These are phyloP conservation scores for Rhododendron molle DNA, from an alignment of 148 eudicot genomes.

Conservation along the genomic window DNA sequence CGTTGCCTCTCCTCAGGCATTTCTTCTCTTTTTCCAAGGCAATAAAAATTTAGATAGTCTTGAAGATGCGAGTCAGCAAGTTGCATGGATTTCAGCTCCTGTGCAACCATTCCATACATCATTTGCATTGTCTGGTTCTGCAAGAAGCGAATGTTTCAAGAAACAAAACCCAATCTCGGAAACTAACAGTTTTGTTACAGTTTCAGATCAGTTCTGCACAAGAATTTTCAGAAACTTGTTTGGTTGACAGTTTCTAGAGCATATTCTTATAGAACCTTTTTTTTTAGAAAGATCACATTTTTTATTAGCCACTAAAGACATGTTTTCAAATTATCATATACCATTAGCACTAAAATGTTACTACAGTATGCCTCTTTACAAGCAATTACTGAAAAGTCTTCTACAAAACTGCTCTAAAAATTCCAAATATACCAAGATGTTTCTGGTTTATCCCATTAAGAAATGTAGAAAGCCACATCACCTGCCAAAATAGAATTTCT, in stretches of 20 bases:
- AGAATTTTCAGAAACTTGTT: not conserved
- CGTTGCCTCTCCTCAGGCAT: constrained; percentile 32
- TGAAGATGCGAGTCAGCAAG: constrained; percentile 54
- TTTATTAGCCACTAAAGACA: not conserved
- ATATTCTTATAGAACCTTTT: not conserved
- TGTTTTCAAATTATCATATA: not conserved
- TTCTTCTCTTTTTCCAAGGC: constrained; percentile 87
- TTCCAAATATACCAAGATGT: not conserved
- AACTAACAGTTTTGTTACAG: not conserved
- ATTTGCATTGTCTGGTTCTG: constrained; percentile 89
- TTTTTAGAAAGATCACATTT: not conserved
- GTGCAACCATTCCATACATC: constrained; percentile 75
- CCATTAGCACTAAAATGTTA: not conserved
- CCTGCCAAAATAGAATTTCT: constrained; percentile 99
- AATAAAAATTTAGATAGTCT: constrained; percentile 88
- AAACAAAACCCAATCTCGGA: not conserved
- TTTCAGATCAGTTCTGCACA: not conserved
- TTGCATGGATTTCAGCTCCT: constrained; percentile 64
- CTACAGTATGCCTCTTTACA: not conserved
- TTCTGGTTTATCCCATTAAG: not conserved
- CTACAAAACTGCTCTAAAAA: not conserved
- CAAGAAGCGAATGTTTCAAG: constrained; percentile 12
- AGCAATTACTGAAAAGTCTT: not conserved
- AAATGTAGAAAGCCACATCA: constrained; percentile 19
- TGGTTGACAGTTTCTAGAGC: not conserved